Base-by-base conservation (phyloP, 108 stramenopile genomes). In the Skeletonema menzelii region DNA sequence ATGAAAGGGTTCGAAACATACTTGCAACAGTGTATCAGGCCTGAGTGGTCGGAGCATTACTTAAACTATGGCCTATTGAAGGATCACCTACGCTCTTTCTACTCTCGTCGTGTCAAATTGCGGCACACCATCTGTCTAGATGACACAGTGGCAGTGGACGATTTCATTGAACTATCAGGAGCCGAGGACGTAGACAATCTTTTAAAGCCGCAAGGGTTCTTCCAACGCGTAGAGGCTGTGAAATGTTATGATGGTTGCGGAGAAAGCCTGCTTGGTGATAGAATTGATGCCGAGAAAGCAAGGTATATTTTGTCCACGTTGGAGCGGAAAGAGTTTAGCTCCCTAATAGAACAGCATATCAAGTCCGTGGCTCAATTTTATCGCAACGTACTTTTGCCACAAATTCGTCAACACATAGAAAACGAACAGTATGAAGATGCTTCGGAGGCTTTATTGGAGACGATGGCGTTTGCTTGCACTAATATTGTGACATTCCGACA, bases 1-100 rank as follows among this genome's bases (percentile, higher is more conserved):
- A 78, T 78, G 77, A 72, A 73, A 31, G 73, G 77, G 4, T 78
- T 69, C 57, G 73, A 75, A 53, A 38, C 46, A 35, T 75, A 78
- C 72, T 69, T 67, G 38, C 73, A 40, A 27, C 49, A 40, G 19
- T 57, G 57, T 15, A 66, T 69, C 26, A 65, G 59, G n/a, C 56
- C 38, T 8, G 67, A 68, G 8, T 73, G 59, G 30, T 35, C 69
- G 56, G 19, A 27, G 11, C 69, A 76, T 19, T 80, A 80, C 74
- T 37, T 80, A 37, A 60, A 80, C 49, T 80, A 80, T 37, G 61
- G 44, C 3, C 31, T 53, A 4, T 46, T 56, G 32, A 80, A 80
- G 56, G 27, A 56, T 6, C 42, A 46, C 24, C 62, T 80, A 13
- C 28, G 38, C 7, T 58, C 27, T 5, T 80, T 76, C 69, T 76